A percentile compares a stretch with the other conserved stretches of the same genome.
Conservation (phyloP, 2,329 filamentous ascomycete genomes). For the Chalaropsis ovoidea region DNA sequence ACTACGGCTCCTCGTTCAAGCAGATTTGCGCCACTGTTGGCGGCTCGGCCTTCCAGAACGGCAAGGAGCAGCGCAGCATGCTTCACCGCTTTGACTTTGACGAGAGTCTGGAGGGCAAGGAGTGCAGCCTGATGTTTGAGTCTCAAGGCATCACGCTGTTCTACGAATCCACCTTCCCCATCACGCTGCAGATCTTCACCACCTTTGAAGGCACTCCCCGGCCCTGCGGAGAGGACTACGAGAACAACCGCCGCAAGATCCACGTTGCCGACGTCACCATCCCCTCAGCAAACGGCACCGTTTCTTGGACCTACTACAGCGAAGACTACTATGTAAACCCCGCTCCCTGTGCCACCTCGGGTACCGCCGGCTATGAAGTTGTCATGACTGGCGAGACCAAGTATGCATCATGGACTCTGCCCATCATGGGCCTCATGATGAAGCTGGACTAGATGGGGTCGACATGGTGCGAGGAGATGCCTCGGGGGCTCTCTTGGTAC, state of each 20-base stretch:
- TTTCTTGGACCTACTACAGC: slow-evolving; percentile 24
- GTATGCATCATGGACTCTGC: slow-evolving; percentile 15
- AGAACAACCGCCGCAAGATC: slow-evolving; percentile 30
- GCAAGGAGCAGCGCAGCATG: slow-evolving; percentile 29
- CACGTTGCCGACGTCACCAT: slow-evolving; percentile 26
- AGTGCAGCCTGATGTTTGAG: slow-evolving; percentile 29
- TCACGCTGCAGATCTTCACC: slow-evolving; percentile 30
- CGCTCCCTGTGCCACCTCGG: slow-evolving; percentile 12
- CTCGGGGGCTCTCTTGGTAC: neutral
- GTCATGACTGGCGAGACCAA: slow-evolving; percentile 21
- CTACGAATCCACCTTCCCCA: slow-evolving; percentile 27
- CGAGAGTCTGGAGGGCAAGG: slow-evolving; percentile 26
- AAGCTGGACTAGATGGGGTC: slow-evolving; percentile 8
- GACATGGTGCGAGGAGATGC: neutral
- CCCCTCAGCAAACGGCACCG: slow-evolving; percentile 18
- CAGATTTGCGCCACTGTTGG: slow-evolving; percentile 16
- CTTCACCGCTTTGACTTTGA: slow-evolving; percentile 31
- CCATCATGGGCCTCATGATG: slow-evolving; percentile 19
- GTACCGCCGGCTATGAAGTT: slow-evolving; percentile 22
- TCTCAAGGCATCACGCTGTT: slow-evolving; percentile 27
- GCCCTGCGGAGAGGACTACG: slow-evolving; percentile 25
- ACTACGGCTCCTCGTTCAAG: slow-evolving; percentile 13
- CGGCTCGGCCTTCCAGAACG: slow-evolving; percentile 26
- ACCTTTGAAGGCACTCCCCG: slow-evolving; percentile 27
- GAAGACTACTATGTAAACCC: neutral